Percentiles rank a stretch among this genome's conserved stretches.
These are phyloP conservation scores for Arthromyces matolae DNA, from an alignment of 768 basidiomycete genomes.

Conservation along the genomic window DNA sequence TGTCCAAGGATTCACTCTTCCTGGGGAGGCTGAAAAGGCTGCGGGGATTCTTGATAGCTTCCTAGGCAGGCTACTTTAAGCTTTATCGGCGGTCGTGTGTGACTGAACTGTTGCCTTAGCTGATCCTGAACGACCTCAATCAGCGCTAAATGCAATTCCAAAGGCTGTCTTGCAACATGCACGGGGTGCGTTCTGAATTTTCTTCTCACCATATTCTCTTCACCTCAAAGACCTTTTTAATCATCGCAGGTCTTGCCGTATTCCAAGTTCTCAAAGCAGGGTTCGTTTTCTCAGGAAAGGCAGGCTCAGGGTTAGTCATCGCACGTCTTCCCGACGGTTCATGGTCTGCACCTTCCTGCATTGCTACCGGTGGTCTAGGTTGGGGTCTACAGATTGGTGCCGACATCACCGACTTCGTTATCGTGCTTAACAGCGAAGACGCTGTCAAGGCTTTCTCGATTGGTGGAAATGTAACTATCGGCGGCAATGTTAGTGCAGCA, in stretches of 20 bases:
- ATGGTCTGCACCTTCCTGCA: conserved; percentile 96
- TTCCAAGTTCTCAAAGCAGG: conserved; percentile 94
- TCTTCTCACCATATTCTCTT: not conserved
- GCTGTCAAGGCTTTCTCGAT: conserved; percentile 93
- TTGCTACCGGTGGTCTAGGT: conserved; percentile 91
- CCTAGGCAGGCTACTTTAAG: conserved; percentile 54
- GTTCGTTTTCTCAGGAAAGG: conserved; percentile 93
- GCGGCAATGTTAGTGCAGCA: conserved; percentile 79
- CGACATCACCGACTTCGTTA: conserved; percentile 92
- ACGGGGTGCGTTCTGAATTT: conserved; percentile 54
- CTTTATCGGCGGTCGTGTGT: not conserved
- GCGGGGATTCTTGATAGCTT: conserved; percentile 89
- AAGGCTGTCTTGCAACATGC: conserved; percentile 88
- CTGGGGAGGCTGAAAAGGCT: conserved; percentile 92
- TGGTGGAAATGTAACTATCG: conserved; percentile 95
- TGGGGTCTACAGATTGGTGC: conserved; percentile 97
- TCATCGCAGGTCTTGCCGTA: conserved; percentile 73
- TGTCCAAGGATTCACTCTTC: conserved; percentile 82
- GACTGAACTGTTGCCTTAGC: conserved; percentile 42
- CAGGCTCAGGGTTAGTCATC: conserved; percentile 90
- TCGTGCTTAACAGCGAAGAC: conserved; percentile 95
- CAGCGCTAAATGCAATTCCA: conserved; percentile 91
- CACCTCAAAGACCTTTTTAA: not conserved
- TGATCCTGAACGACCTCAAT: conserved; percentile 81
- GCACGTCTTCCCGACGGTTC: conserved; percentile 91